A percentile compares a stretch with the other conserved stretches of the same genome.
phyloP scores from a whole-genome alignment of 2,329 filamentous ascomycete genomes.

The Aotearoamyces nothofagi region DNA sequence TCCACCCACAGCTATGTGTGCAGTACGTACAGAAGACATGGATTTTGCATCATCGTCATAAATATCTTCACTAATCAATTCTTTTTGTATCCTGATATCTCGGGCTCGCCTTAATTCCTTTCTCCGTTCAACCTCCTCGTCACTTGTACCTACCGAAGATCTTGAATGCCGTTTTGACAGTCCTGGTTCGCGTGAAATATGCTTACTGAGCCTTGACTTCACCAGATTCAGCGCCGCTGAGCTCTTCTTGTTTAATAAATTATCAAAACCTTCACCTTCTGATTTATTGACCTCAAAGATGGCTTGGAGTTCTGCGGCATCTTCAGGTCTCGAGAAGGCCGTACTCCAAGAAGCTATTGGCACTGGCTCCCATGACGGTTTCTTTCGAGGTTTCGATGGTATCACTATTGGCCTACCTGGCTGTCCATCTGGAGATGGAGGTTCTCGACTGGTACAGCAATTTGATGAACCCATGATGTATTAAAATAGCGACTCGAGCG shows the following conservation, averaged over 20 bases:
- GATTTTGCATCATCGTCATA: slow-evolving; percentile 22
- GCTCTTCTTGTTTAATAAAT: slow-evolving; percentile 24
- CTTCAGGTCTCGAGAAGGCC: slow-evolving; percentile 9
- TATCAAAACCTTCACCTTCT: slow-evolving; percentile 21
- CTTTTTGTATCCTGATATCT: slow-evolving; percentile 40
- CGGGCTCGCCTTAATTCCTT: slow-evolving; percentile 39
- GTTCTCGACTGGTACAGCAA: slow-evolving; percentile 15
- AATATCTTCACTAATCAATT: slow-evolving; percentile 31
- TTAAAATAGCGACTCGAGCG: too few relatives aligned
- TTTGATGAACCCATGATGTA: slow-evolving; percentile 3
- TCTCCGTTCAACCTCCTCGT: slow-evolving; percentile 37
- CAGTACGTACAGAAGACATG: slow-evolving; percentile 3
- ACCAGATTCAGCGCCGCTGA: slow-evolving; percentile 28
- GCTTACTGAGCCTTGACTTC: slow-evolving; percentile 25
- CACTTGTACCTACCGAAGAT: slow-evolving; percentile 28
- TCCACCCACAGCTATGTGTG: too few relatives aligned
- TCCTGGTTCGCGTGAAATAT: slow-evolving; percentile 27
- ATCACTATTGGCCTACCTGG: slow-evolving; percentile 10
- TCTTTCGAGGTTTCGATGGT: slow-evolving; percentile 2
- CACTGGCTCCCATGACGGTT: slow-evolving; percentile 1
- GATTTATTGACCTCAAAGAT: slow-evolving; percentile 12
- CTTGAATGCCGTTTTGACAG: slow-evolving; percentile 24
- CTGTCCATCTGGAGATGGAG: slow-evolving; percentile 16
- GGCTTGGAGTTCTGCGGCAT: slow-evolving; percentile 11
- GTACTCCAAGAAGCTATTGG: slow-evolving; percentile 5